phyloP scores from a whole-genome alignment of 345 rosid species.

The Brassica juncea region DNA sequence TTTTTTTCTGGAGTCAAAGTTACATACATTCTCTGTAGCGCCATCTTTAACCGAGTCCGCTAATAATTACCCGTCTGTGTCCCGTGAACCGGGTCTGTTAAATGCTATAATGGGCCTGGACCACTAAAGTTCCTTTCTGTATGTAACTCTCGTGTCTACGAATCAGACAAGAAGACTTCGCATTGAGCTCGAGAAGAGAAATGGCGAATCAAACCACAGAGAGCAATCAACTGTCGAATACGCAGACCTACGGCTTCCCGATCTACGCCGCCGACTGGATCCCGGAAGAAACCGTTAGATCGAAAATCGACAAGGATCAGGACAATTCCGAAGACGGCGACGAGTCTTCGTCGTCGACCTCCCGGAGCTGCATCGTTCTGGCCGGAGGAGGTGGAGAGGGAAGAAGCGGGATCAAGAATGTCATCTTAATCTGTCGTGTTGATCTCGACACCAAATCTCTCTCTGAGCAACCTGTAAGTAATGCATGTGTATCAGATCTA shows the following conservation, averaged over 20 bases:
- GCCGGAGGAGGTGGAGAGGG: slow-evolving; percentile 96
- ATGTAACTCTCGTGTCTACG: not conserved
- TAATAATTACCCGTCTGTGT: too few species aligned
- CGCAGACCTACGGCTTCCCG: slow-evolving; percentile 80
- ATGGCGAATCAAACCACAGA: slow-evolving; percentile 32
- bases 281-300: slow-evolving; percentile 50
- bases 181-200: not conserved
- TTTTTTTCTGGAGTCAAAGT: too few species aligned
- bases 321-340: slow-evolving; percentile 30
- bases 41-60: too few species aligned
- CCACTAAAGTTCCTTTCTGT: not conserved
- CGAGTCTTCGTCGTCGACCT: slow-evolving; percentile 5
- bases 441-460: slow-evolving; percentile 64
- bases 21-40: too few species aligned
- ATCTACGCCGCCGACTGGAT: slow-evolving; percentile 74
- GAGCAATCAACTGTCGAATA: slow-evolving; percentile 32
- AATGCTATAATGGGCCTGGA: slow-evolving; percentile 9
- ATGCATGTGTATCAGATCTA: slow-evolving; percentile 9
- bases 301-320: slow-evolving; percentile 36
- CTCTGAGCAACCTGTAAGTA: slow-evolving; percentile 66
- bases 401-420: slow-evolving; percentile 76
- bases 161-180: not conserved
- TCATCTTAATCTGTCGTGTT: slow-evolving; percentile 53
- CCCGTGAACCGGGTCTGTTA: too few species aligned
- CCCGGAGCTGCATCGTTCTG: slow-evolving; percentile 49